Conservation (phyloP, 192 early-diverging fungal genomes). For the Coemansia sp. region DNA sequence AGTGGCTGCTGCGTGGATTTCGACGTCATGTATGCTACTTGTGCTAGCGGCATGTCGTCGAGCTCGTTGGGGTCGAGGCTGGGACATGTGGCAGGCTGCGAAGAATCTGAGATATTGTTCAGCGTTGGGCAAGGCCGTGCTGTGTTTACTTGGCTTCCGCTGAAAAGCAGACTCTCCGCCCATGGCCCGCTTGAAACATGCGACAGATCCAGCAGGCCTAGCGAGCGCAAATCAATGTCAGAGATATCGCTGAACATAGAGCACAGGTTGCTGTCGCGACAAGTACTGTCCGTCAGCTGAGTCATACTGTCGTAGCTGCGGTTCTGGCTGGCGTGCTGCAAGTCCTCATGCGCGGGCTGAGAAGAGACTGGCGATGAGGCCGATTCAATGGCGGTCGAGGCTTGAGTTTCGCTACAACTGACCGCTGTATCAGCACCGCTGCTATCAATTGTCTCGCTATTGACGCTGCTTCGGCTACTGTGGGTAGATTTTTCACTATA, state of each 20-base stretch:
- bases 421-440: too few relatives aligned
- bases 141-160: slow-evolving; percentile 12
- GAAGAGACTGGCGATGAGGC: not conserved
- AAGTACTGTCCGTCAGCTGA: slow-evolving; percentile 13
- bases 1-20: too few relatives aligned
- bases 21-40: slow-evolving; percentile 10
- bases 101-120: not conserved
- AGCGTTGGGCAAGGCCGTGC: not conserved
- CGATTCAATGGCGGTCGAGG: too few relatives aligned
- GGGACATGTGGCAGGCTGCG: not conserved
- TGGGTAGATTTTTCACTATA: not conserved
- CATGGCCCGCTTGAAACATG: slow-evolving; percentile 5
- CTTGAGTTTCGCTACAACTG: too few relatives aligned
- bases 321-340: not conserved
- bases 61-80: not conserved
- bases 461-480: not conserved
- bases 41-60: slow-evolving; percentile 26
- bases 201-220: slow-evolving; percentile 7
- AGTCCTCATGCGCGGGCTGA: not conserved
- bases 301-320: slow-evolving; percentile 12
- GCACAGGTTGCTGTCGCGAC: slow-evolving; percentile 11
- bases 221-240: slow-evolving; percentile 17
- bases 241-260: slow-evolving; percentile 33
- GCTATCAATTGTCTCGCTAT: too few relatives aligned
- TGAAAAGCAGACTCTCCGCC: slow-evolving; percentile 29